These are phyloP conservation scores for Paecilomyces sp. DNA, from an alignment of 2,329 filamentous ascomycete genomes.

Conservation along the genomic window DNA sequence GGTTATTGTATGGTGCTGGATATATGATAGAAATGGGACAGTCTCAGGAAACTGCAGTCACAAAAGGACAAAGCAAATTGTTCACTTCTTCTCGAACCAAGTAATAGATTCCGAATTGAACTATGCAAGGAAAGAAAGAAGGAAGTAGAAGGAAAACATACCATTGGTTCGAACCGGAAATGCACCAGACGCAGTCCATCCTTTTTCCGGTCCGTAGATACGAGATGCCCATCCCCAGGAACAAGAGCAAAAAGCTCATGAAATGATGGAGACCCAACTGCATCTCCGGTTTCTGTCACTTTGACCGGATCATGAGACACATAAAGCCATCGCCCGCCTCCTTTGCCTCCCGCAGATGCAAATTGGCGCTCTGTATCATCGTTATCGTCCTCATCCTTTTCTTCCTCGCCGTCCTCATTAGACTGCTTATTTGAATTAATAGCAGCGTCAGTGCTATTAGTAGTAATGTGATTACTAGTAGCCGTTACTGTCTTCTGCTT, in stretches of 20 bases:
- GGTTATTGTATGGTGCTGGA: neutral
- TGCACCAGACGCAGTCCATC: conserved; percentile 52
- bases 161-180: conserved; percentile 94
- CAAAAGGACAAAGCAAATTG: neutral
- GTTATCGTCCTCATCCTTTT: conserved; percentile 9
- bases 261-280: conserved; percentile 21
- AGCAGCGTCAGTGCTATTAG: too few species aligned
- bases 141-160: conserved; percentile 37
- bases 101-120: neutral
- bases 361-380: conserved; percentile 18
- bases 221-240: conserved; percentile 20
- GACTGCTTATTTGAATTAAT: neutral
- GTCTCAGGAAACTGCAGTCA: neutral
- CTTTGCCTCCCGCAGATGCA: conserved; percentile 73
- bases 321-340: conserved; percentile 77
- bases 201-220: conserved; percentile 33
- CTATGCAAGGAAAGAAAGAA: neutral
- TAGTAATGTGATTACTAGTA: too few species aligned
- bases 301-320: conserved; percentile 72
- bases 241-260: conserved; percentile 39
- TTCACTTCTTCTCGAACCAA: neutral
- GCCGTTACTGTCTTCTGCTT: neutral
- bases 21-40: neutral
- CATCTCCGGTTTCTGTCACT: conserved; percentile 7
- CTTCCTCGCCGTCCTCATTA: neutral